A percentile compares a stretch with the other conserved stretches of the same genome.
These are phyloP conservation scores for Nannizziopsis barbatae DNA, from an alignment of 2,329 filamentous ascomycete species.

Conservation along the genomic window DNA sequence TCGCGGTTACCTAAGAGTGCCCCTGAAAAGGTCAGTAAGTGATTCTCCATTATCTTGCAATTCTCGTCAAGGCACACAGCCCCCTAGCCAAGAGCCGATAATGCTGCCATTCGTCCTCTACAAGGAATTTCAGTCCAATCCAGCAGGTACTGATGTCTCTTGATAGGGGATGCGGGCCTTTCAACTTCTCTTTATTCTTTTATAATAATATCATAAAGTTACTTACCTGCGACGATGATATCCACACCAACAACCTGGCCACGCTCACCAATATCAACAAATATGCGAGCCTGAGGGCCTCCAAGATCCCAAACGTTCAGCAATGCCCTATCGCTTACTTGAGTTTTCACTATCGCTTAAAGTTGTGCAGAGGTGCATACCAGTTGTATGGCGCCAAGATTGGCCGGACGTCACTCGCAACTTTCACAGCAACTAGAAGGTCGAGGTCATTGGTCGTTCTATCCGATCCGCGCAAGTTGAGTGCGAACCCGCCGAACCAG, in stretches of 20 bases:
- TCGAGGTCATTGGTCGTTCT: slow-evolving; percentile 8
- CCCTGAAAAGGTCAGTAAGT: not conserved
- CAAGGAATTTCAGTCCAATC: no score
- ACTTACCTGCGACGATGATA: slow-evolving; percentile 7
- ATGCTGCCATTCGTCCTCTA: no score
- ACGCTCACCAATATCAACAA: slow-evolving; percentile 9
- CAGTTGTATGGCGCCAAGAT: slow-evolving; percentile 6
- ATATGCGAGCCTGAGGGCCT: slow-evolving; percentile 7
- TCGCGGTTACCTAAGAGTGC: slow-evolving; percentile 2
- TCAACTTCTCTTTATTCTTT: no score
- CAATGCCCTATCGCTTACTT: slow-evolving; percentile 5
- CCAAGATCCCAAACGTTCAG: slow-evolving; percentile 5
- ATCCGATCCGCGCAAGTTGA: slow-evolving; percentile 8
- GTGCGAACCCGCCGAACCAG: slow-evolving; percentile 10
- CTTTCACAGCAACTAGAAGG: slow-evolving; percentile 2
- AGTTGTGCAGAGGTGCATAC: not conserved
- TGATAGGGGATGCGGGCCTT: no score
- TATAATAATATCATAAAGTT: no score
- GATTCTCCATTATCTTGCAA: no score
- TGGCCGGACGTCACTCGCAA: slow-evolving; percentile 6
- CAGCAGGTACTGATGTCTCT: no score
- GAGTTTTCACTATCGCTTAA: not conserved
- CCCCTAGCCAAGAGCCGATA: no score
- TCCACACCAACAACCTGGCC: slow-evolving; percentile 10
- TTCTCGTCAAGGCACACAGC: no score